Conservation (phyloP, 192 early-diverging fungal species). For the Backusella mclennaniae region DNA sequence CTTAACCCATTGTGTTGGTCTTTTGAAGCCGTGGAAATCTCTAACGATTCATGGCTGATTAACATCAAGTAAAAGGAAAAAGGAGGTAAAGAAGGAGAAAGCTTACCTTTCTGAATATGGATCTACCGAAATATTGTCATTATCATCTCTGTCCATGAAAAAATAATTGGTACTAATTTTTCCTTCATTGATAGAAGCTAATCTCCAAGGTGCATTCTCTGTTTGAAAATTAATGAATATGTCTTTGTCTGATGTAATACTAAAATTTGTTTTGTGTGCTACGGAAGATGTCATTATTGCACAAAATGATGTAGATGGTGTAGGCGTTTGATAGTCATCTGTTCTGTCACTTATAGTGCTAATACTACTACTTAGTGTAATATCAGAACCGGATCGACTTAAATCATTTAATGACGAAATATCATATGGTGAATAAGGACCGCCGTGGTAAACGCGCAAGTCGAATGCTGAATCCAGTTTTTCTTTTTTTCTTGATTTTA, state of each 20-base stretch:
- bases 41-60: slow-evolving; percentile 20
- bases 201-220: slow-evolving; percentile 1
- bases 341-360: not conserved
- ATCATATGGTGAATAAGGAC: slow-evolving; percentile 2
- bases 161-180: slow-evolving; percentile 6
- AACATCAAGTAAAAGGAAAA: not conserved
- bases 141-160: slow-evolving; percentile 2
- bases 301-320: not conserved
- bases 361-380: not conserved
- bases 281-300: not conserved
- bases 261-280: not conserved
- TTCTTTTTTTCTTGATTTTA: not conserved
- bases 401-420: slow-evolving; percentile 3
- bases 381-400: slow-evolving; percentile 3
- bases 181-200: not conserved
- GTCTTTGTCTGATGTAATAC: not conserved
- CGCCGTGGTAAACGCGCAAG: not conserved
- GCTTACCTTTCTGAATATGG: not conserved
- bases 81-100: not conserved
- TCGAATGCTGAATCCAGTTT: not conserved
- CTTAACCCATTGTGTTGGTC: slow-evolving; percentile 48
- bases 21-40: slow-evolving; percentile 57
- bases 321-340: not conserved
- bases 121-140: not conserved
- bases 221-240: not conserved